Percentiles rank a stretch among this genome's conserved stretches.
These are phyloP conservation scores for Lentinula sp. DNA, from an alignment of 768 basidiomycete species.

Conservation along the genomic window DNA sequence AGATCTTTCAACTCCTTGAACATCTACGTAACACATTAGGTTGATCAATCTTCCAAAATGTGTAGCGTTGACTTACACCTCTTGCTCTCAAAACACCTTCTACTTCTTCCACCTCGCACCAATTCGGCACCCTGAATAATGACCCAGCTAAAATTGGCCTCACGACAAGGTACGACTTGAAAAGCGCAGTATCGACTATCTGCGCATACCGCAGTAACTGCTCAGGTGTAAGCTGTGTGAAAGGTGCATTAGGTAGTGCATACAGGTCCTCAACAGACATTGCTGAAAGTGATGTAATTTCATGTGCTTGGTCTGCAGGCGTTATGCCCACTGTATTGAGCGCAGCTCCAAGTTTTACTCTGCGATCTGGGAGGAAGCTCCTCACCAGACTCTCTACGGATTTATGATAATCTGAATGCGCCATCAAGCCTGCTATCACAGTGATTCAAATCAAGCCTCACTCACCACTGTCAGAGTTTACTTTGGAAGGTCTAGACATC, in stretches of 20 bases:
- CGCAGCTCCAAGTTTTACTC: constrained; percentile 79
- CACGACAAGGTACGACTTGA: constrained; percentile 85
- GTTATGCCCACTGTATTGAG: constrained; percentile 66
- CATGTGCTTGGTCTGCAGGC: constrained; percentile 59
- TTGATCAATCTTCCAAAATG: not conserved
- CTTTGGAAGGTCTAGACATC: constrained; percentile 22
- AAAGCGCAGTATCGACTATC: constrained; percentile 91
- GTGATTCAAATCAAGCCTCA: not conserved
- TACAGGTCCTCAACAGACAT: constrained; percentile 73
- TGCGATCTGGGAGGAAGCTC: constrained; percentile 76
- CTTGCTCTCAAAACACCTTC: constrained; percentile 79
- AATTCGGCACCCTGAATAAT: constrained; percentile 87
- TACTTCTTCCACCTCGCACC: constrained; percentile 95
- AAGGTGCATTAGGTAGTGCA: constrained; percentile 67
- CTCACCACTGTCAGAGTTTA: constrained; percentile 9
- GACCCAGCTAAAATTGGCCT: constrained; percentile 78
- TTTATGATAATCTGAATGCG: constrained; percentile 46
- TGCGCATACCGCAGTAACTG: constrained; percentile 87
- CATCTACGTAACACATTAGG: constrained; percentile 51
- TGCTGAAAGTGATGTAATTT: constrained; percentile 65
- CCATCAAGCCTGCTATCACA: not conserved
- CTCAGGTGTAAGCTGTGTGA: constrained; percentile 70
- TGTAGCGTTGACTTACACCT: constrained; percentile 46
- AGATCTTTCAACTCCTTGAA: constrained; percentile 84
- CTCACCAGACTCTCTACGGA: constrained; percentile 86